Base-by-base conservation (phyloP, 1,284 basidiomycete species). In the Ceratobasidium sp. region DNA sequence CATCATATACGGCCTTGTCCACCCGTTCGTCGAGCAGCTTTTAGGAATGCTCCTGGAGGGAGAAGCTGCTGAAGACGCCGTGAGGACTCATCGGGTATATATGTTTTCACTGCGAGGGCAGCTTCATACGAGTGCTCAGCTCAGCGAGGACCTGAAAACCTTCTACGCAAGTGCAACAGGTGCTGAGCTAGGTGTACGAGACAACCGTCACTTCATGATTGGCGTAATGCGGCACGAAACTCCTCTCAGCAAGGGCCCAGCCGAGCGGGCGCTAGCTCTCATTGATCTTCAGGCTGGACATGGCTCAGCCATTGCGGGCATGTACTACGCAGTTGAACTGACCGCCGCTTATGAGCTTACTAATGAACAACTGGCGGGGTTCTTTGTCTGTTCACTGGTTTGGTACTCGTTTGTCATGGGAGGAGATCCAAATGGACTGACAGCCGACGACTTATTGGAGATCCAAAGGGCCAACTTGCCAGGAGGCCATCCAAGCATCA, bases 241-340 rank as follows among this genome's bases (percentile, higher is more conserved):
- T 16, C 30, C 26, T 26, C 46, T 53, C 6, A 16, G 16, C 2
- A 21, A 39, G 6, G 64, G 26, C 9, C 64, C 64, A 16, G n/a
- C 23, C 6, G 28, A 64, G 32, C 61, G 39, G 5, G 46, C 61
- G 1, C 18, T 50, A 2, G 45, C 45, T 10, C 6, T 64, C 5
- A 46, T 64, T 3, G 61, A 64, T 34, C 12, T 26, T 10, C 61
- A 64, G 46, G 26, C 61, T 8, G 61, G 43, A 14, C 61, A 64
- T 30, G 32, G 21, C 23, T 45, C 41, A 4, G 21, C 16, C 10
- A 46, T 43, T 4, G 58, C 58, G 4, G 39, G 39, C 5, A 3
- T 16, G 12, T 21, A 43, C 28, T 60, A 60, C 32, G 58, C 36
- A 9, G 57, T 59, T 14, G 36, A 59, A n/a, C n/a, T 3, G 2